Percentiles rank a stretch among this genome's conserved stretches.
These are phyloP conservation scores for Eucalyptus caleyi DNA, from an alignment of 345 rosid genomes.

Conservation along the genomic window DNA sequence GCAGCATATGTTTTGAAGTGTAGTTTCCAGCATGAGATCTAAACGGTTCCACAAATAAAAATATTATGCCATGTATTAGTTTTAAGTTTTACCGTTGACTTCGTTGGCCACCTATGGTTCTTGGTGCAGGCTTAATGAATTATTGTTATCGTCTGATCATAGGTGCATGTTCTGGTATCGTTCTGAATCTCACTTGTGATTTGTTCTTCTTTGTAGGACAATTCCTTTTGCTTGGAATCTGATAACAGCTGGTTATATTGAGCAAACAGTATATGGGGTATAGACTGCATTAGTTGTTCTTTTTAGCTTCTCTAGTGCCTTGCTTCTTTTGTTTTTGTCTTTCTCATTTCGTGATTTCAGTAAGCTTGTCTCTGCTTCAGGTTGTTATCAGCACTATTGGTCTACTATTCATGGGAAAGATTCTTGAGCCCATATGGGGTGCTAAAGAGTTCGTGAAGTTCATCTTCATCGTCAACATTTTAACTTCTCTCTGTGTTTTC, in stretches of 20 bases:
- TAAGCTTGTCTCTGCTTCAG: conserved; percentile 13
- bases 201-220: conserved; percentile 43
- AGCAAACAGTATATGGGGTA: conserved; percentile 83
- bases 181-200: background rate
- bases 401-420: conserved; percentile 86
- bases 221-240: conserved; percentile 99
- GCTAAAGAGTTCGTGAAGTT: conserved; percentile 94
- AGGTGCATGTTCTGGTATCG: background rate
- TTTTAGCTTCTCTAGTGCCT: background rate
- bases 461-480: conserved; percentile 69
- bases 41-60: background rate
- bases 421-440: conserved; percentile 97
- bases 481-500: conserved; percentile 74
- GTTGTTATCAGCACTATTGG: conserved; percentile 57
- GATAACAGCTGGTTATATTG: conserved; percentile 81
- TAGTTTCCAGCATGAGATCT: background rate
- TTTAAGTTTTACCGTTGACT: background rate
- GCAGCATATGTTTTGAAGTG: background rate
- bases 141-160: background rate
- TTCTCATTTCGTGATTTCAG: background rate
- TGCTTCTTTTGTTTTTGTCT: background rate
- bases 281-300: background rate
- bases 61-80: background rate
- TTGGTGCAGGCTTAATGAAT: background rate
- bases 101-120: background rate